A percentile compares a stretch with the other conserved stretches of the same genome.
phyloP scores from a whole-genome alignment of 306 rosid species.

The Quercus mongolica region DNA sequence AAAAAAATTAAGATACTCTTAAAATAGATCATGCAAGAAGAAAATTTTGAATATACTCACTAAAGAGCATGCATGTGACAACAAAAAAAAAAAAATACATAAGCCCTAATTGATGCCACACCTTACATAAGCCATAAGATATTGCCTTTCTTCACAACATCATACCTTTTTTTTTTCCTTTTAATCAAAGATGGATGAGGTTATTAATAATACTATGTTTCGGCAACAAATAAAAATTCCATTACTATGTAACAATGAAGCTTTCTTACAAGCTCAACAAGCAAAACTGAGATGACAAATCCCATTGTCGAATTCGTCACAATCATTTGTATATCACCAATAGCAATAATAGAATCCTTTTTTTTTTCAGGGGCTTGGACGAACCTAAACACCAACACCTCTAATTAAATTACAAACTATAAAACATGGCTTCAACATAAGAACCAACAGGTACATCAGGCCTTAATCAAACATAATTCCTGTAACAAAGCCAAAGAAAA shows the following conservation, averaged over 20 bases:
- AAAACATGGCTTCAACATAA: background rate
- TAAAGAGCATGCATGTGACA: background rate
- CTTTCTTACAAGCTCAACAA: background rate
- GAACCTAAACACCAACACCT: background rate
- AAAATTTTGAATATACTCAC: background rate
- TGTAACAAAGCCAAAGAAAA: background rate
- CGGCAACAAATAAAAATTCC: background rate
- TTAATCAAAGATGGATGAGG: background rate
- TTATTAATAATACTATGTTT: background rate
- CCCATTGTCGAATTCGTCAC: background rate
- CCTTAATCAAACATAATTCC: background rate
- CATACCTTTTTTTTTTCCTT: background rate
- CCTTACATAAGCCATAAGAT: background rate
- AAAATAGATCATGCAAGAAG: conserved; percentile 1
- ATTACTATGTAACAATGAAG: background rate
- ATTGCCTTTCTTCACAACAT: background rate
- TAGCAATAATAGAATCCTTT: background rate
- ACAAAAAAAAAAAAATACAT: background rate
- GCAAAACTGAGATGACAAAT: background rate
- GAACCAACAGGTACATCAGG: background rate
- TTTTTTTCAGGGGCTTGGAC: background rate
- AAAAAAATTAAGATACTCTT: background rate
- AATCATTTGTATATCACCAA: background rate
- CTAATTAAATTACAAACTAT: background rate
- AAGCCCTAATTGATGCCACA: background rate